Percentiles rank a stretch among this genome's conserved stretches.
Evolutionary conservation across 2,329 filamentous ascomycete genomes (phyloP).

Genomic region (Fusarium verrucosum): DNA sequence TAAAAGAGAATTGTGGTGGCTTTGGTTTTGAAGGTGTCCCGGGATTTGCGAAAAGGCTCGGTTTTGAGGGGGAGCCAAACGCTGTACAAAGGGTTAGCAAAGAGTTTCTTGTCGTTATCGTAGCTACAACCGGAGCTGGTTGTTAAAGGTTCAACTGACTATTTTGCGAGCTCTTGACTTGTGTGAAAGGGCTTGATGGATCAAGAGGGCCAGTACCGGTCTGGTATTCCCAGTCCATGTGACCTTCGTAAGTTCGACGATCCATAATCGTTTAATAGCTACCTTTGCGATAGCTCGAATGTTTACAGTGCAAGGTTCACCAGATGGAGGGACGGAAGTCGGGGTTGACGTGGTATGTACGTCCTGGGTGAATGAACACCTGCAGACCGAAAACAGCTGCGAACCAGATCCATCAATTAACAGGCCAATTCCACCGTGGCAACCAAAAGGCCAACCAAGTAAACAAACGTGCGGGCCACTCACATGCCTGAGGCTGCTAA

Average conservation of each 20-base stretch:
- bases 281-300: constrained; percentile 18
- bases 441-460: constrained; percentile 46
- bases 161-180: constrained; percentile 54
- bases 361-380: constrained; percentile 20
- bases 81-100: constrained; percentile 34
- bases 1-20: constrained; percentile 58
- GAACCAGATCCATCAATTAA: constrained; percentile 31
- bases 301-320: constrained; percentile 7
- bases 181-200: constrained; percentile 68
- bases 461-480: constrained; percentile 45
- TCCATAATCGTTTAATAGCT: constrained; percentile 53
- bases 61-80: constrained; percentile 53
- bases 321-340: not conserved
- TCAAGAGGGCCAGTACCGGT: constrained; percentile 66
- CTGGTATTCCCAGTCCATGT: constrained; percentile 75
- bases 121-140: not conserved
- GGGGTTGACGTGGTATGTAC: constrained; percentile 1
- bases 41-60: constrained; percentile 49
- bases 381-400: constrained; percentile 3
- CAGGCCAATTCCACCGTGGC: constrained; percentile 29
- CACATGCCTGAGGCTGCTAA: constrained; percentile 40
- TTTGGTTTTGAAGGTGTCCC: constrained; percentile 55
- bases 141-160: constrained; percentile 48
- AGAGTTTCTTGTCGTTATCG: constrained; percentile 23
- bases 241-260: constrained; percentile 66